Evolutionary conservation across 2,329 filamentous ascomycete genomes (phyloP).

Genomic region (Colletotrichum tropicale): DNA sequence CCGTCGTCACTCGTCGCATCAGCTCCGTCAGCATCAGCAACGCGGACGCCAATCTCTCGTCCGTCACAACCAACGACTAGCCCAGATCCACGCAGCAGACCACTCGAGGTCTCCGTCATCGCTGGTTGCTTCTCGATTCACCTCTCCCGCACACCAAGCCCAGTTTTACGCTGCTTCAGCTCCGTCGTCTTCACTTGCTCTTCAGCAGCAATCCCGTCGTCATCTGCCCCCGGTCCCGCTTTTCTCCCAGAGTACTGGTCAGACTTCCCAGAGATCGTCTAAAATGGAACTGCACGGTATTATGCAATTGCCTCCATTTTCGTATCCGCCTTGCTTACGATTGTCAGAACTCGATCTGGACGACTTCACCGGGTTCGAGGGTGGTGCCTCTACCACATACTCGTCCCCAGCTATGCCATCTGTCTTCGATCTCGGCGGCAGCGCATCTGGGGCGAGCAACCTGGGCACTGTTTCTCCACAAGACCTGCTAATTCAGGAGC

Average conservation of each 20-base stretch:
- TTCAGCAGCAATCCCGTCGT: conserved; percentile 58
- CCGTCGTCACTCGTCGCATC: conserved; percentile 50
- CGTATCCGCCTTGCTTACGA: not conserved
- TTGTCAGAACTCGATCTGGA: conserved; percentile 50
- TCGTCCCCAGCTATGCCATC: conserved; percentile 57
- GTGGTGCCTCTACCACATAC: conserved; percentile 52
- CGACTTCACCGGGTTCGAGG: conserved; percentile 62
- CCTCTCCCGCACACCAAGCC: conserved; percentile 41
- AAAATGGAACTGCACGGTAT: conserved; percentile 66
- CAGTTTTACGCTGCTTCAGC: conserved; percentile 73
- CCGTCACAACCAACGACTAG: conserved; percentile 61
- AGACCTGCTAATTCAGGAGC: conserved; percentile 75
- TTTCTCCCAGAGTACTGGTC: conserved; percentile 67
- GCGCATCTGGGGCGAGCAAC: conserved; percentile 56
- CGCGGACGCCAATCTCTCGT: conserved; percentile 36
- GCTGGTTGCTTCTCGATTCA: conserved; percentile 64
- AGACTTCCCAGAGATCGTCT: conserved; percentile 44
- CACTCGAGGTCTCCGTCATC: conserved; percentile 57
- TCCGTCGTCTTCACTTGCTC: conserved; percentile 62
- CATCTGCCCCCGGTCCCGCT: conserved; percentile 72
- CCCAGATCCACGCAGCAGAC: conserved; percentile 63
- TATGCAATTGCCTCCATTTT: conserved; percentile 18
- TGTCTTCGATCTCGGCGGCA: conserved; percentile 56
- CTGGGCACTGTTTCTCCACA: conserved; percentile 82
- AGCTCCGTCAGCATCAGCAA: conserved; percentile 47